Evolutionary conservation across 2,329 filamentous ascomycete genomes (phyloP), one percentile per base, ranked within the genome.

Genomic region (Monilinia polystroma): DNA sequence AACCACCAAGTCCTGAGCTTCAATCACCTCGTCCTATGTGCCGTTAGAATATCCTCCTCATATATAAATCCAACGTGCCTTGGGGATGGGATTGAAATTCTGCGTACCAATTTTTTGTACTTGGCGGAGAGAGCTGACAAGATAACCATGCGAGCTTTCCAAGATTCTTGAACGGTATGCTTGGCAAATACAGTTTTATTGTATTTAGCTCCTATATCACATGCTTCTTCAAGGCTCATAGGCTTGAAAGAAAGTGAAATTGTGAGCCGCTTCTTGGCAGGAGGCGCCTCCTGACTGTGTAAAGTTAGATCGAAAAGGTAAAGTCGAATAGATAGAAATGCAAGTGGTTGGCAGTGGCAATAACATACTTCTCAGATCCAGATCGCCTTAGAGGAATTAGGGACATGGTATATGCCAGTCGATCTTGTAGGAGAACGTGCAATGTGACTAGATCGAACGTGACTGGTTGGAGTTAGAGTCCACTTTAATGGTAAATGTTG

Each of bases 1-100:
- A 32, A 58, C 29, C 23, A 10, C 56, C 56, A 45, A 14, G 10
- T 59, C 56, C 32, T 59, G 56, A n/a, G 56, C 43, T 59, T 23
- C 7, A 47, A 59, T 49, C 5, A 59, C 18, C 18, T n/a, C 43
- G 26, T 59, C 56, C 56, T 49, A 35, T 29, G 1, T n/a, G 1
- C 3, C 14, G 5, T 59, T 8, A 49, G 41, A 10, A 32, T 32
- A 14, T 7, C 11, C 23, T 29, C 20, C 11, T 10, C 20, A 7
- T 3, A 7, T 3, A 0, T 47, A 29, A 10, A 12, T 35, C 0
- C 16, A 35, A 23, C 12, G 18, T 59, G 43, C 11, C 29, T 35
- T 11, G 26, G 26, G 2, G 4, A 35, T 20, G 16, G 29, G 5
- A 16, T 20, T 26, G 7, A 35, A 8, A 49, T 59, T 20, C 29